Evolutionary conservation across 306 rosid species (phyloP).

Genomic region (Prunus davidiana): DNA sequence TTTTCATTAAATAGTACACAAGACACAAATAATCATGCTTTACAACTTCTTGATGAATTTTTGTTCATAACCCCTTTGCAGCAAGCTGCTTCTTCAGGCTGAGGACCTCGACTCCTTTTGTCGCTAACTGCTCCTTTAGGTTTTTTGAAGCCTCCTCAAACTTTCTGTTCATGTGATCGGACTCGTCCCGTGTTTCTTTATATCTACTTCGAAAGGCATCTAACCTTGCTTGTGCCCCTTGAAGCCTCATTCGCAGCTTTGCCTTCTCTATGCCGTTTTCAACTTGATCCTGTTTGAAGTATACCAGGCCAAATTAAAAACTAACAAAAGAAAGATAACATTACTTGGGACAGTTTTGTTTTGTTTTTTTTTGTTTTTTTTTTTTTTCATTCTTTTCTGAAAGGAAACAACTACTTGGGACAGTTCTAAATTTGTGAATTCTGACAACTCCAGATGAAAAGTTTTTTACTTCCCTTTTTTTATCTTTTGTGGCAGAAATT

Average conservation of each 20-base stretch:
- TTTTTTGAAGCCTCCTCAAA: conserved; percentile 51
- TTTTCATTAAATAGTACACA: too few species aligned
- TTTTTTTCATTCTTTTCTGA: background rate
- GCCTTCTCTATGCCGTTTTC: conserved; percentile 39
- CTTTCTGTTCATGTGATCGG: conserved; percentile 38
- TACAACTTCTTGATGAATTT: background rate
- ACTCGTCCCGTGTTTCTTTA: conserved; percentile 48
- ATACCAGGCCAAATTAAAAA: background rate
- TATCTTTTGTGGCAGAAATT: background rate
- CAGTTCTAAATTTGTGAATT: background rate
- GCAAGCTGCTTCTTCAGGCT: conserved; percentile 59
- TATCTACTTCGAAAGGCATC: conserved; percentile 60
- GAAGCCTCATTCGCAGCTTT: conserved; percentile 61
- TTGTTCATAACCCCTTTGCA: conserved; percentile 17
- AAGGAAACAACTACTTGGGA: background rate
- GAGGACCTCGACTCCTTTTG: conserved; percentile 58
- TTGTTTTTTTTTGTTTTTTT: background rate
- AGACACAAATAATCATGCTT: background rate
- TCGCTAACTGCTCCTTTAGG: conserved; percentile 59
- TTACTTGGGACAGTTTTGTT: background rate
- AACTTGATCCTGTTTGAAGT: conserved; percentile 47
- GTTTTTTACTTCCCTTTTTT: background rate
- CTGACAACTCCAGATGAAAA: background rate
- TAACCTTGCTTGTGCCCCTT: conserved; percentile 64
- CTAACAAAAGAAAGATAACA: background rate